Conservation (phyloP, 2,329 filamentous ascomycete genomes). For the Pyrenophora tritici-repentis region DNA sequence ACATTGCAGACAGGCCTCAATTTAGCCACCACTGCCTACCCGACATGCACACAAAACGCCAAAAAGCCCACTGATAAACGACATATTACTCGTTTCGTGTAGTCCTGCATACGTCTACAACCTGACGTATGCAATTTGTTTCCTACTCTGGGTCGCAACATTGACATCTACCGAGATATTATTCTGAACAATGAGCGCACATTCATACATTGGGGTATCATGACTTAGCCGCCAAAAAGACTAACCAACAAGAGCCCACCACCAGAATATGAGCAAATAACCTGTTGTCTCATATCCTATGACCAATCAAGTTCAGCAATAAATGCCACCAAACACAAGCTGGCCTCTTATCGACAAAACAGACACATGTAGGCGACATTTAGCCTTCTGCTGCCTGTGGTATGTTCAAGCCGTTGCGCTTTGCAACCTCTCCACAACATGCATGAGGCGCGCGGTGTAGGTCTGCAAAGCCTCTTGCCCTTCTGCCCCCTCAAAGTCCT, state of each 20-base stretch:
- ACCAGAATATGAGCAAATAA: neutral
- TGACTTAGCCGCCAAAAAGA: neutral
- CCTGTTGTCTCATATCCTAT: constrained; percentile 3
- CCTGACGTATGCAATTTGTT: neutral
- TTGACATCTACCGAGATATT: no score
- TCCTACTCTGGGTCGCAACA: neutral
- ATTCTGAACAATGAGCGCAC: neutral
- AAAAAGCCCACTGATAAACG: neutral
- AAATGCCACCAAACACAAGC: neutral
- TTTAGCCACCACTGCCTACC: constrained; percentile 20
- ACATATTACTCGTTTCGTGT: constrained; percentile 3
- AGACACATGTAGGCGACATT: no score
- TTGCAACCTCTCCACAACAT: constrained; percentile 56
- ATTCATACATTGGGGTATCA: constrained; percentile 3
- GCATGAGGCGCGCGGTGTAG: constrained; percentile 60
- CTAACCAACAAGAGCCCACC: neutral
- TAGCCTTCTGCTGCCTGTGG: neutral
- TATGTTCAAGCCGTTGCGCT: constrained; percentile 16
- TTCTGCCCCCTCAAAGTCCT: constrained; percentile 54
- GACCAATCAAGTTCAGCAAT: neutral
- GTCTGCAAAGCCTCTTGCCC: constrained; percentile 52
- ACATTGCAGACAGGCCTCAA: constrained; percentile 8
- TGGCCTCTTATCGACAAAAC: no score
- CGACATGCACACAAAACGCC: constrained; percentile 1
- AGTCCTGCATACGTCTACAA: constrained; percentile 1